phyloP scores from a whole-genome alignment of 2,329 filamentous ascomycete species.

The Xylariaceae sp. region DNA sequence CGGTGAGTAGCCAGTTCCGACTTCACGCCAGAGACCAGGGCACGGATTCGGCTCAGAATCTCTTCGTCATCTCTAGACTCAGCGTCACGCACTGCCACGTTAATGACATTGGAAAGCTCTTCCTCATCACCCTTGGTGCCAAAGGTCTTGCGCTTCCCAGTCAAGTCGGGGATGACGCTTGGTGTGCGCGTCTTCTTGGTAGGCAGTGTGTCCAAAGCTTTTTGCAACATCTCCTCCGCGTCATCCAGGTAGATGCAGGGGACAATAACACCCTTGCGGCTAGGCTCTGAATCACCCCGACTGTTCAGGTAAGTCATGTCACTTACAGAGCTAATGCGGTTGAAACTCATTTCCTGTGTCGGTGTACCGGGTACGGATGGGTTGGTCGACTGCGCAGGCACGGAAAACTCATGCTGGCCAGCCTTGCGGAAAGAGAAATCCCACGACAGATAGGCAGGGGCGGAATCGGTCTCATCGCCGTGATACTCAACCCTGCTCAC shows the following conservation, averaged over 20 bases:
- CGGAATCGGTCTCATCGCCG: constrained; percentile 60
- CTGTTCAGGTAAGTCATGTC: constrained; percentile 87
- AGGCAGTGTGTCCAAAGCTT: constrained; percentile 81
- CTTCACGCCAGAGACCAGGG: constrained; percentile 75
- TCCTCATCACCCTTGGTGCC: constrained; percentile 54
- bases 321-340: constrained; percentile 89
- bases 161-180: constrained; percentile 68
- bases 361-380: constrained; percentile 83
- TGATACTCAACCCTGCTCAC: constrained; percentile 87
- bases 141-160: constrained; percentile 63
- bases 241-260: constrained; percentile 93
- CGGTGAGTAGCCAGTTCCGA: constrained; percentile 76
- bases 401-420: constrained; percentile 83
- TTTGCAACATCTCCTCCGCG: constrained; percentile 78
- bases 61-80: constrained; percentile 81
- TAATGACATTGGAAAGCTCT: constrained; percentile 87
- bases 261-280: constrained; percentile 88
- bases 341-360: constrained; percentile 58
- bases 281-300: constrained; percentile 70
- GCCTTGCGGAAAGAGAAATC: constrained; percentile 94
- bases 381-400: constrained; percentile 72
- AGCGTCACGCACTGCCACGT: constrained; percentile 84
- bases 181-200: constrained; percentile 54
- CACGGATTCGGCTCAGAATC: constrained; percentile 68
- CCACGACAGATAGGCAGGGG: constrained; percentile 80